Percentiles rank a stretch among this genome's conserved stretches.
These are phyloP conservation scores for Nitzschia sp. DNA, from an alignment of 108 stramenopile genomes.

Conservation along the genomic window DNA sequence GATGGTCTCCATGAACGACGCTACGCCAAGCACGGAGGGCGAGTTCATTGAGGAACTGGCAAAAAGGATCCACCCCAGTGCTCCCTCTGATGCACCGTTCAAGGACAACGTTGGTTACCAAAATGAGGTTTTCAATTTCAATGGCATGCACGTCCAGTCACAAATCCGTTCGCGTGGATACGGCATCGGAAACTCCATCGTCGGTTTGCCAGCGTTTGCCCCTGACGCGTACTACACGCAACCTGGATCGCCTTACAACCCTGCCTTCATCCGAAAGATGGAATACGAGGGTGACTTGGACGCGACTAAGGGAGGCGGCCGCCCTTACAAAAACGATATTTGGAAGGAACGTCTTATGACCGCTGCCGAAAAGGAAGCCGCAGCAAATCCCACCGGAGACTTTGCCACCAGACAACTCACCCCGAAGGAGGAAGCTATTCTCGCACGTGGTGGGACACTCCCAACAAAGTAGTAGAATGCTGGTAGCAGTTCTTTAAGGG, in stretches of 20 bases:
- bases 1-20: conserved; percentile 92
- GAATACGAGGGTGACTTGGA: conserved; percentile 82
- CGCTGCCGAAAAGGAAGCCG: conserved; percentile 64
- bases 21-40: conserved; percentile 61
- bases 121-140: conserved; percentile 69
- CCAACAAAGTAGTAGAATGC: conserved; percentile 11
- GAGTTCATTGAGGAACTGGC: conserved; percentile 43
- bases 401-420: conserved; percentile 20
- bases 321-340: conserved; percentile 85
- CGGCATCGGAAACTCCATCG: conserved; percentile 84
- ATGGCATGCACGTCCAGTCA: conserved; percentile 84
- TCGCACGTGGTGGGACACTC: conserved; percentile 57
- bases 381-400: conserved; percentile 29
- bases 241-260: conserved; percentile 93
- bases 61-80: conserved; percentile 50
- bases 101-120: conserved; percentile 80
- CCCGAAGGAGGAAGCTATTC: conserved; percentile 48
- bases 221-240: conserved; percentile 92
- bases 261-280: conserved; percentile 58
- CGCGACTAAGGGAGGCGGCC: conserved; percentile 71
- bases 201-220: conserved; percentile 69
- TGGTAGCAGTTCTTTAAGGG: too few species aligned
- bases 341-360: conserved; percentile 87
- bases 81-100: conserved; percentile 67
- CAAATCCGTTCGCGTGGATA: conserved; percentile 86